Evolutionary conservation across 2,329 filamentous ascomycete species (phyloP).

Genomic region (Rugonectria rugulosa): DNA sequence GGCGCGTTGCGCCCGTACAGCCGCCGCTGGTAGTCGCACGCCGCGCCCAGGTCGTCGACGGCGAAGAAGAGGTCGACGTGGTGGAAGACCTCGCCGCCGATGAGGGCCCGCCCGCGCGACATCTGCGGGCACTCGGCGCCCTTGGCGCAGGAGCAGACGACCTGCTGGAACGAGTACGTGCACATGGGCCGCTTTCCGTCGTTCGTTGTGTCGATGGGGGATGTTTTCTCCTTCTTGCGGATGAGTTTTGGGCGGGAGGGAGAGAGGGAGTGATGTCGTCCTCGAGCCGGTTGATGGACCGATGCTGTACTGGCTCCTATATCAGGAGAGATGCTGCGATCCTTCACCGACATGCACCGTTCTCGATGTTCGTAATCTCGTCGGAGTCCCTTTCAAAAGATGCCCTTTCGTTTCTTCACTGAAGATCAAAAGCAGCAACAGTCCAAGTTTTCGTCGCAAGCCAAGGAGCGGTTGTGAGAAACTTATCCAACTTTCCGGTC

Average conservation of each 20-base stretch:
- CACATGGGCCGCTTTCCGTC: conserved; percentile 35
- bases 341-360: not conserved
- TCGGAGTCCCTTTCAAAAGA: not conserved
- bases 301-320: not conserved
- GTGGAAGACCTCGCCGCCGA: conserved; percentile 37
- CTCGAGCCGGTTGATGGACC: not conserved
- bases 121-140: conserved; percentile 38
- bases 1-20: conserved; percentile 32
- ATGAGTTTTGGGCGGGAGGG: not conserved
- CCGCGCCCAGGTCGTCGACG: conserved; percentile 37
- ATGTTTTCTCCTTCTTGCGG: not conserved
- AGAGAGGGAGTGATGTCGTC: not conserved
- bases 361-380: not conserved
- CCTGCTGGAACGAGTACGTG: conserved; percentile 39
- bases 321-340: conserved; percentile 3
- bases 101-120: conserved; percentile 28
- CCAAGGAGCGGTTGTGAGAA: too few species aligned
- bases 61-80: conserved; percentile 35
- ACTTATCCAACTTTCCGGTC: too few species aligned
- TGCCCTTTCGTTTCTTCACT: too few species aligned
- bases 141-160: conserved; percentile 40
- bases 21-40: conserved; percentile 39
- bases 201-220: not conserved
- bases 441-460: too few species aligned
- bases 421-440: too few species aligned